Evolutionary conservation across 148 eudicot species (phyloP).

Genomic region (Polygonum aviculare): DNA sequence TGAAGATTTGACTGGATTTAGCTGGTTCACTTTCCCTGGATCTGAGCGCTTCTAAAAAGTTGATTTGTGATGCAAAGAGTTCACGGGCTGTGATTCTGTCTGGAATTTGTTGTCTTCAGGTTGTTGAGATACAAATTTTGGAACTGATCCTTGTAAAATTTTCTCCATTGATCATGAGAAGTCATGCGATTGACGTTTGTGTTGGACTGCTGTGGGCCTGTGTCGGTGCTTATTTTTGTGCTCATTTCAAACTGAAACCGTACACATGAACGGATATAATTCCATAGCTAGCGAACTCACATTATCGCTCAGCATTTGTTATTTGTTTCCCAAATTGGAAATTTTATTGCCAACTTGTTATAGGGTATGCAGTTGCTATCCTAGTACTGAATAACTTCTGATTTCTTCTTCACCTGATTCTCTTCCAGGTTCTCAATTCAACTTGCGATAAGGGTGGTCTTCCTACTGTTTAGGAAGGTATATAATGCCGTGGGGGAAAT

Average conservation of each 20-base stretch:
- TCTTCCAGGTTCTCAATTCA: slow-evolving; percentile 11
- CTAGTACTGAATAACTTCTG: slow-evolving; percentile 1
- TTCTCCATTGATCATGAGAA: neutral
- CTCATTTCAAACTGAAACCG: neutral
- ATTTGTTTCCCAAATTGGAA: neutral
- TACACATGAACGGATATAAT: neutral
- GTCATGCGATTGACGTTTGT: neutral
- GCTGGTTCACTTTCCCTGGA: neutral
- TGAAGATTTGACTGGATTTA: neutral
- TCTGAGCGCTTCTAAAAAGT: neutral
- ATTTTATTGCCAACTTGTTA: neutral
- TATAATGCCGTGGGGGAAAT: slow-evolving; percentile 67
- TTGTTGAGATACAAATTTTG: neutral
- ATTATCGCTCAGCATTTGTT: neutral
- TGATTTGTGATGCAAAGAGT: neutral
- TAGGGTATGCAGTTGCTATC: neutral
- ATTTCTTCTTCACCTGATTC: neutral
- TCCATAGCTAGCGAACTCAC: neutral
- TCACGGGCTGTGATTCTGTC: neutral
- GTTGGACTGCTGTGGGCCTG: neutral
- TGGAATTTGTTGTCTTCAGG: slow-evolving; percentile 6
- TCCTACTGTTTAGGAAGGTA: slow-evolving; percentile 26
- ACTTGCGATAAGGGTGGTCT: slow-evolving; percentile 20
- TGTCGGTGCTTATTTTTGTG: neutral
- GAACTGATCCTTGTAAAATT: neutral